Percentiles rank a stretch among this genome's conserved stretches.
Conservation (phyloP, 768 basidiomycete species). For the Ramaria sp. region DNA sequence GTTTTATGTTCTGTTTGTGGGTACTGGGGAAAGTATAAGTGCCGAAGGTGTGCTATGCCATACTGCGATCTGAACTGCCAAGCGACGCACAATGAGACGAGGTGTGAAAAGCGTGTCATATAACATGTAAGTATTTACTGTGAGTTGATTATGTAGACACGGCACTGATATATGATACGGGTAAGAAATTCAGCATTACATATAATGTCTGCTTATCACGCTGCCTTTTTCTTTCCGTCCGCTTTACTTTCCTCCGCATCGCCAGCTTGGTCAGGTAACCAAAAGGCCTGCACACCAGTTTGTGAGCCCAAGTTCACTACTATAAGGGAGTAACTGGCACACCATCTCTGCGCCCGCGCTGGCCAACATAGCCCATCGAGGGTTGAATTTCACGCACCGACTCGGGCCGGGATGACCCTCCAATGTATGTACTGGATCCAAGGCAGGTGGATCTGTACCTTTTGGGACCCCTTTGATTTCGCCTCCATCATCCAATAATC, state of each 20-base stretch:
- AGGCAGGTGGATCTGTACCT: slow-evolving; percentile 32
- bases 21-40: slow-evolving; percentile 72
- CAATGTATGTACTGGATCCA: slow-evolving; percentile 40
- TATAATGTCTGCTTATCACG: not conserved
- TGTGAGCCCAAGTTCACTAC: slow-evolving; percentile 7
- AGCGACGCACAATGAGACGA: slow-evolving; percentile 63
- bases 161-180: not conserved
- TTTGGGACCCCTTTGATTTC: slow-evolving; percentile 10
- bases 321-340: slow-evolving; percentile 30
- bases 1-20: slow-evolving; percentile 80
- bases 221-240: slow-evolving; percentile 47
- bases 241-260: slow-evolving; percentile 64
- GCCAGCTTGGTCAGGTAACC: slow-evolving; percentile 55
- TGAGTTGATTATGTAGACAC: not conserved
- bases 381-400: slow-evolving; percentile 85
- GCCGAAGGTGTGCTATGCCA: slow-evolving; percentile 63
- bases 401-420: slow-evolving; percentile 80
- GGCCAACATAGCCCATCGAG: slow-evolving; percentile 79
- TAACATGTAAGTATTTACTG: slow-evolving; percentile 19
- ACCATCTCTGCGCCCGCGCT: slow-evolving; percentile 80
- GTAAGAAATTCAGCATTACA: not conserved
- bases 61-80: slow-evolving; percentile 71
- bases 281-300: slow-evolving; percentile 35
- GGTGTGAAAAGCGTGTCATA: slow-evolving; percentile 65
- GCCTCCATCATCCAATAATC: slow-evolving; percentile 23